phyloP scores from a whole-genome alignment of 2,329 filamentous ascomycete species.

The Colletotrichum echinochloae region DNA sequence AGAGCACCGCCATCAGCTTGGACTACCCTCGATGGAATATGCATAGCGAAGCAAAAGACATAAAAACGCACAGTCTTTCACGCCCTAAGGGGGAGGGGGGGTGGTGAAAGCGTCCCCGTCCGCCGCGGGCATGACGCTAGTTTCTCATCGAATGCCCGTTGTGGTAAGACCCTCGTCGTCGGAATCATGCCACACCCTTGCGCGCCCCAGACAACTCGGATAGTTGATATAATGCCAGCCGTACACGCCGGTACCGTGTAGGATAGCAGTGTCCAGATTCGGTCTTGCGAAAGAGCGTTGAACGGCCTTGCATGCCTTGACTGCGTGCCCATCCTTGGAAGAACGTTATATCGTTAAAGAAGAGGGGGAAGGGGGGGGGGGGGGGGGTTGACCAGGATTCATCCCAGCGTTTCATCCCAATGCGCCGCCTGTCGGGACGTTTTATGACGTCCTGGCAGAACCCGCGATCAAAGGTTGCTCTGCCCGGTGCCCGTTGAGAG shows the following conservation, averaged over 20 bases:
- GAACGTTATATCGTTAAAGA: neutral
- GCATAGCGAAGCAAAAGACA: neutral
- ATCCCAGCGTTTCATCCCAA: constrained; percentile 40
- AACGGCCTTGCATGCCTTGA: neutral
- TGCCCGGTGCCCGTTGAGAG: constrained; percentile 16
- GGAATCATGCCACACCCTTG: constrained; percentile 21
- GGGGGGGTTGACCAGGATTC: constrained; percentile 16
- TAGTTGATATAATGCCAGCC: neutral
- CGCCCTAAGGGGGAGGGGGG: neutral
- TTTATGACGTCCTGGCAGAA: constrained; percentile 39
- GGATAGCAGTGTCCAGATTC: neutral
- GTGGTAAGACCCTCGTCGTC: constrained; percentile 32
- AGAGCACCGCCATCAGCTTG: neutral
- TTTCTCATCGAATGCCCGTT: constrained; percentile 38
- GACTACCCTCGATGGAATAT: constrained; percentile 7
- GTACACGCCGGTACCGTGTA: too few relatives aligned
- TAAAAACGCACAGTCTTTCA: neutral
- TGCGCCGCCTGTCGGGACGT: constrained; percentile 17
- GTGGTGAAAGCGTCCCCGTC: constrained; percentile 16
- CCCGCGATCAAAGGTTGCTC: constrained; percentile 25
- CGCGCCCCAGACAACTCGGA: constrained; percentile 24
- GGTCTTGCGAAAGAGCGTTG: neutral
- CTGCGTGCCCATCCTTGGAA: neutral
- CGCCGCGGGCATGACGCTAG: constrained; percentile 37
- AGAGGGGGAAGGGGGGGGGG: neutral